phyloP scores from a whole-genome alignment of 768 basidiomycete genomes.

The Boletus reticuloceps region DNA sequence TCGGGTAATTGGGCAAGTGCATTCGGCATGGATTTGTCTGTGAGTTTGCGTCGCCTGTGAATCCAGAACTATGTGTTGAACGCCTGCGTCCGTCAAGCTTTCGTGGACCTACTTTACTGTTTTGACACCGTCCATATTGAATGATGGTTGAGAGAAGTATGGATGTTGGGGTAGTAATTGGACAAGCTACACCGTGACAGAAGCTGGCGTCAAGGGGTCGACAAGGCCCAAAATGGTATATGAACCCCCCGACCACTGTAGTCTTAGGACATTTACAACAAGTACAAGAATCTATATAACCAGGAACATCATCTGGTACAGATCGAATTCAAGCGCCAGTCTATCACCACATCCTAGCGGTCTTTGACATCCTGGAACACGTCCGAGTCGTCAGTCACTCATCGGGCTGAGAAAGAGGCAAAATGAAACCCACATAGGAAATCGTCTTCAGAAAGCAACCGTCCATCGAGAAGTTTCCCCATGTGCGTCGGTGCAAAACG shows the following conservation, averaged over 20 bases:
- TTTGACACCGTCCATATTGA: constrained; percentile 31
- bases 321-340: neutral
- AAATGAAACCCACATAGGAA: constrained; percentile 4
- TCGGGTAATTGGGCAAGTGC: constrained; percentile 69
- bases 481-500: constrained; percentile 39
- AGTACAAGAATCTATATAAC: neutral
- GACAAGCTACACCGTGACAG: too few relatives aligned
- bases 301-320: too few relatives aligned
- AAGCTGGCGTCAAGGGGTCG: neutral
- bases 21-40: constrained; percentile 77
- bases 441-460: constrained; percentile 17
- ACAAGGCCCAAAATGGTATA: constrained; percentile 1
- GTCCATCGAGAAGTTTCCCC: constrained; percentile 37
- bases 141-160: neutral
- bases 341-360: neutral
- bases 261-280: too few relatives aligned
- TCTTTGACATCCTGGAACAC: neutral
- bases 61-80: neutral
- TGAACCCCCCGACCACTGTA: neutral
- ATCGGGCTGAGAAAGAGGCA: too few relatives aligned
- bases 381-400: neutral
- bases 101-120: constrained; percentile 30
- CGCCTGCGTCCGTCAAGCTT: neutral
- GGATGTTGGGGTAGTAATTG: too few relatives aligned
- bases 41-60: constrained; percentile 70